phyloP scores from a whole-genome alignment of 2,329 filamentous ascomycete genomes.

The Penicillium occitanis region DNA sequence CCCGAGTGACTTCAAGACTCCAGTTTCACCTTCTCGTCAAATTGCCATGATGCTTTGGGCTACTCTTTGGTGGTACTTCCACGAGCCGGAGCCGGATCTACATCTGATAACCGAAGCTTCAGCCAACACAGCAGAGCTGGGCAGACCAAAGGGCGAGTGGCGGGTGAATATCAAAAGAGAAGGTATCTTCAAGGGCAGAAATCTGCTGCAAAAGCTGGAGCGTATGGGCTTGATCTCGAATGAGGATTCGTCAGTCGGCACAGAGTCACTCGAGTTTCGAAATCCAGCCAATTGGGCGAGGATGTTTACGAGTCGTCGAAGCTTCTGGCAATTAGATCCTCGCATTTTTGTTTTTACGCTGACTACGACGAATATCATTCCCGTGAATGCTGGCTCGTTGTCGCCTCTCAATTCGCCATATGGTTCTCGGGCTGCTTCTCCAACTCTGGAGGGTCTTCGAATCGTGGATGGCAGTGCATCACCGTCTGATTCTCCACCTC shows the following conservation, averaged over 20 bases:
- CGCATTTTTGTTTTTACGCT: slow-evolving; percentile 85
- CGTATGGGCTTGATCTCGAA: slow-evolving; percentile 83
- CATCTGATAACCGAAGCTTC: slow-evolving; percentile 64
- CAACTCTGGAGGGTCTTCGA: slow-evolving; percentile 38
- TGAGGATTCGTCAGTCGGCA: slow-evolving; percentile 72
- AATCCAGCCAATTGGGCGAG: slow-evolving; percentile 66
- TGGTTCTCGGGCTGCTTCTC: slow-evolving; percentile 53
- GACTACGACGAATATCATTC: slow-evolving; percentile 52
- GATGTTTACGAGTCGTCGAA: slow-evolving; percentile 77
- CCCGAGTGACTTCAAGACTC: slow-evolving; percentile 77
- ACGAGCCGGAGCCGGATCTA: slow-evolving; percentile 71
- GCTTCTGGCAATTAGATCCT: slow-evolving; percentile 91
- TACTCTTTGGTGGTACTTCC: slow-evolving; percentile 96
- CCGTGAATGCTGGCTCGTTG: slow-evolving; percentile 43
- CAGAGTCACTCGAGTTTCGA: slow-evolving; percentile 58
- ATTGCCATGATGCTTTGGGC: slow-evolving; percentile 97
- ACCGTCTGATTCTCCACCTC: slow-evolving; percentile 32
- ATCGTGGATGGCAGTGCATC: slow-evolving; percentile 13
- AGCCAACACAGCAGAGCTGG: slow-evolving; percentile 64
- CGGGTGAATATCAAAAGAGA: slow-evolving; percentile 78
- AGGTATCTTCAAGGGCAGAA: slow-evolving; percentile 80
- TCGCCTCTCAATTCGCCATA: slow-evolving; percentile 46
- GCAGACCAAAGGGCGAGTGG: slow-evolving; percentile 82
- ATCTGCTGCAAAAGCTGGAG: slow-evolving; percentile 85
- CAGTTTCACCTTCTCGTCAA: slow-evolving; percentile 78